Conservation (phyloP, 2,329 filamentous ascomycete species). For the Sclerotinia subarctica region DNA sequence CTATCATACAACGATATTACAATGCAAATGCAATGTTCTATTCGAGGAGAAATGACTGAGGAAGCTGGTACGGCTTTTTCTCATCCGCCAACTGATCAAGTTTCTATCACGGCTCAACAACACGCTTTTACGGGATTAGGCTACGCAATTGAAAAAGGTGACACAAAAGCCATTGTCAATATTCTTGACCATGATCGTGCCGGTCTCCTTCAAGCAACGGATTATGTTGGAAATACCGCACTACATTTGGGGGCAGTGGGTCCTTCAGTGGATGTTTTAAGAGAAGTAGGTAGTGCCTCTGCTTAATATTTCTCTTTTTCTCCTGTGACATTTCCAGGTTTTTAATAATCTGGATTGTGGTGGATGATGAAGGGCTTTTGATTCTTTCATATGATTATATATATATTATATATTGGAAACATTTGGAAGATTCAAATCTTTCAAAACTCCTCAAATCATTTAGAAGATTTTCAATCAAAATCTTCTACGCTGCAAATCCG, state of each 20-base stretch:
- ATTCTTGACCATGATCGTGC: conserved; percentile 35
- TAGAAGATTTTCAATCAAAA: background rate
- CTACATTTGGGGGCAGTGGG: conserved; percentile 42
- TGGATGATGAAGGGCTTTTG: background rate
- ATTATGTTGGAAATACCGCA: conserved; percentile 42
- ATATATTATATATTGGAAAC: background rate
- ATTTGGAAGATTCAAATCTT: background rate
- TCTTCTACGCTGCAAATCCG: background rate
- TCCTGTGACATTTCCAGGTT: background rate
- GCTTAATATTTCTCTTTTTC: background rate
- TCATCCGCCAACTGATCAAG: conserved; percentile 47
- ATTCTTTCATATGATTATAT: background rate
- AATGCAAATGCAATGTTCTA: conserved; percentile 57
- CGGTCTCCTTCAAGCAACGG: conserved; percentile 38
- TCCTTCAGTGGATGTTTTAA: conserved; percentile 53
- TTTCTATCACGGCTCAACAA: conserved; percentile 44
- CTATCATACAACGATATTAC: conserved; percentile 57
- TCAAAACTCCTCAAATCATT: background rate
- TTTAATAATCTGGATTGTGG: background rate
- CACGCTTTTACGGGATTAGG: conserved; percentile 58
- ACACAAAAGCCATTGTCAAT: conserved; percentile 44
- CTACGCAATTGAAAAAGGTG: conserved; percentile 60
- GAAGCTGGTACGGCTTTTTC: conserved; percentile 46
- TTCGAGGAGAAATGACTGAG: conserved; percentile 64
- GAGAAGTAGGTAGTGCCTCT: conserved; percentile 44